These are phyloP conservation scores for Celoporthe dispersa DNA, from an alignment of 2,329 filamentous ascomycete genomes.

Conservation along the genomic window DNA sequence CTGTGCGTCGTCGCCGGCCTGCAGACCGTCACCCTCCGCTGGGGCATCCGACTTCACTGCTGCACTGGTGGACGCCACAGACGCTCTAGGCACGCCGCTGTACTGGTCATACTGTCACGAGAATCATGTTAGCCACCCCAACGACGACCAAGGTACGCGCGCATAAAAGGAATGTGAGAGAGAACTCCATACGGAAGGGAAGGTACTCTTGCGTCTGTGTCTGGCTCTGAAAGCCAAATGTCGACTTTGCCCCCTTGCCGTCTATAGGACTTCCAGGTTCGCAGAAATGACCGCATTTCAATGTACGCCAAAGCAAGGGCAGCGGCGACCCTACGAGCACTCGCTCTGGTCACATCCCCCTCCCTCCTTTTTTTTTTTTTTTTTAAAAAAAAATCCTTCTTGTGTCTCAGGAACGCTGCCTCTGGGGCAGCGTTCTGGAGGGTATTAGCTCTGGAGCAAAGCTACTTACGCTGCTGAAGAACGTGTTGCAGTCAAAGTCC, in stretches of 20 bases:
- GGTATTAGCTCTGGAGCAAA: slow-evolving; percentile 43
- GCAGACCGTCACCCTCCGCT: slow-evolving; percentile 18
- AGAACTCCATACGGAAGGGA: background rate
- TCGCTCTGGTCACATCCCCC: slow-evolving; percentile 4
- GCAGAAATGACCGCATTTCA: background rate
- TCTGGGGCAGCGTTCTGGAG: slow-evolving; percentile 40
- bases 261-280: slow-evolving; percentile 20
- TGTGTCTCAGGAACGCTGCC: slow-evolving; percentile 25
- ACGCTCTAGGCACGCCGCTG: slow-evolving; percentile 22
- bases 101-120: slow-evolving; percentile 54
- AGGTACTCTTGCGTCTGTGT: slow-evolving; percentile 14
- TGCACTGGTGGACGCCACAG: slow-evolving; percentile 19
- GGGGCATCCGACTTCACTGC: slow-evolving; percentile 32
- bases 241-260: slow-evolving; percentile 23
- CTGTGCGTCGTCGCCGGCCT: slow-evolving; percentile 28
- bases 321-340: slow-evolving; percentile 14
- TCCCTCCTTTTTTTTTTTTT: background rate
- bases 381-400: background rate
- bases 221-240: background rate
- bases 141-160: background rate
- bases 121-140: background rate
- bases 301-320: background rate
- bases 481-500: slow-evolving; percentile 99
- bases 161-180: background rate
- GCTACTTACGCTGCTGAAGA: slow-evolving; percentile 79